These are phyloP conservation scores for Mycosarcoma maydis DNA, from an alignment of 1,284 basidiomycete genomes.

Conservation along the genomic window DNA sequence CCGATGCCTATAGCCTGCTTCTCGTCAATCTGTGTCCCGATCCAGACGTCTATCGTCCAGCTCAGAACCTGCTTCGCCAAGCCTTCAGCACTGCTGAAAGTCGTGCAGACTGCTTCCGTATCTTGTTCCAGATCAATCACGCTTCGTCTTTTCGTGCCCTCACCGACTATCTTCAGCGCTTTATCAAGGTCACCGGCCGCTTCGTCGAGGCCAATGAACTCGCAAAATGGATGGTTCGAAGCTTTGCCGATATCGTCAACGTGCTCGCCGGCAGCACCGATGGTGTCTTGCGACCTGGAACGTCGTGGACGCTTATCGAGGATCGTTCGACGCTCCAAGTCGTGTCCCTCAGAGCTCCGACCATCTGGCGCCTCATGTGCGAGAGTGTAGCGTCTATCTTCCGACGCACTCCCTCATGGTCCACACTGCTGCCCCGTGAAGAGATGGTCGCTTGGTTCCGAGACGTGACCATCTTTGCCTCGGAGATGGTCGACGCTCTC, in stretches of 20 bases:
- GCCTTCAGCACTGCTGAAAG: slow-evolving; percentile 52
- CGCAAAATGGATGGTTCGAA: slow-evolving; percentile 58
- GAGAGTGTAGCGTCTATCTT: slow-evolving; percentile 60
- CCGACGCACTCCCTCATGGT: slow-evolving; percentile 59
- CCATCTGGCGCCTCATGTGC: slow-evolving; percentile 61
- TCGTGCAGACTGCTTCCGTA: slow-evolving; percentile 57
- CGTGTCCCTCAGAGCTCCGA: slow-evolving; percentile 43
- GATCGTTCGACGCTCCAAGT: slow-evolving; percentile 24
- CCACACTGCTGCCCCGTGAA: slow-evolving; percentile 43
- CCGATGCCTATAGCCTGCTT: slow-evolving; percentile 42
- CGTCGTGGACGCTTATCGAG: slow-evolving; percentile 51
- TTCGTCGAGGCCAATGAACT: slow-evolving; percentile 56
- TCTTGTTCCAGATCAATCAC: slow-evolving; percentile 50
- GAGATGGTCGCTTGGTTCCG: slow-evolving; percentile 65
- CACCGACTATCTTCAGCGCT: slow-evolving; percentile 42
- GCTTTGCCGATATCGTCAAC: slow-evolving; percentile 62
- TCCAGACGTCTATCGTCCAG: slow-evolving; percentile 47
- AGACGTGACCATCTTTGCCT: slow-evolving; percentile 61
- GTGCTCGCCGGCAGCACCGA: slow-evolving; percentile 60
- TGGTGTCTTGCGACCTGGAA: slow-evolving; percentile 59
- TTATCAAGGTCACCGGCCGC: slow-evolving; percentile 33
- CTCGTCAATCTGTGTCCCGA: slow-evolving; percentile 54
- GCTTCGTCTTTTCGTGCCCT: slow-evolving; percentile 39
- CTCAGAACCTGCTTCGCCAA: slow-evolving; percentile 54
- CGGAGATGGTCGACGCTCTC: slow-evolving; percentile 60